These are phyloP conservation scores for Xenosphaeropsis pyriputrescens DNA, from an alignment of 2,329 filamentous ascomycete species.

Conservation along the genomic window DNA sequence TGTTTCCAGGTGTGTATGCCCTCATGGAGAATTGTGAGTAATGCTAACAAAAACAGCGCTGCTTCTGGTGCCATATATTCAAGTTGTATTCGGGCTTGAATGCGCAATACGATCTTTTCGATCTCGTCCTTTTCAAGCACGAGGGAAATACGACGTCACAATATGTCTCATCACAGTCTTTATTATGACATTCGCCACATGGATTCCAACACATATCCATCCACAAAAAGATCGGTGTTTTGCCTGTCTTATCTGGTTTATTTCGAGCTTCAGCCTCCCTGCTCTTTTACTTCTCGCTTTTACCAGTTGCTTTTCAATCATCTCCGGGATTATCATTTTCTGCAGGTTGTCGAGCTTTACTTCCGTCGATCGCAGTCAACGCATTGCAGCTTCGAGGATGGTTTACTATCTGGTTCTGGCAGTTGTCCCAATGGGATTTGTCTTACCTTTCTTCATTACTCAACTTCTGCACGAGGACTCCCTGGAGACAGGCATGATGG, in stretches of 20 bases:
- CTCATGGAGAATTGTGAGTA: background rate
- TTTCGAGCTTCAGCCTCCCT: slow-evolving; percentile 42
- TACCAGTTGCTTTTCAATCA: slow-evolving; percentile 33
- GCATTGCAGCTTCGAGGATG: slow-evolving; percentile 52
- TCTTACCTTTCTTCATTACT: slow-evolving; percentile 49
- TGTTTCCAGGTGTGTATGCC: slow-evolving; percentile 37
- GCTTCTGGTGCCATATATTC: slow-evolving; percentile 51
- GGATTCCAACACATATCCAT: slow-evolving; percentile 40
- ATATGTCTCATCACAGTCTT: slow-evolving; percentile 38
- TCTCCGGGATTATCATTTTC: slow-evolving; percentile 38
- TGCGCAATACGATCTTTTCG: slow-evolving; percentile 38
- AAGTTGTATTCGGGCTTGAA: slow-evolving; percentile 51
- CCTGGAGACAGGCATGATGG: slow-evolving; percentile 43
- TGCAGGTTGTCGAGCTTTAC: slow-evolving; percentile 37
- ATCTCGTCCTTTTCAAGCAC: slow-evolving; percentile 38
- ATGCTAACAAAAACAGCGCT: slow-evolving; percentile 33
- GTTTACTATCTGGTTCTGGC: slow-evolving; percentile 46
- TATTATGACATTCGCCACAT: slow-evolving; percentile 36
- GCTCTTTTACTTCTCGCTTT: slow-evolving; percentile 37
- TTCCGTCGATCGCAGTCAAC: slow-evolving; percentile 40
- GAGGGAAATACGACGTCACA: slow-evolving; percentile 42
- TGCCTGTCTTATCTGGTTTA: slow-evolving; percentile 53
- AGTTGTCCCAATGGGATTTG: slow-evolving; percentile 39
- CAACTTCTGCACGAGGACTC: slow-evolving; percentile 31
- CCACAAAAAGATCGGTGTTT: slow-evolving; percentile 46